A percentile compares a stretch with the other conserved stretches of the same genome.
Evolutionary conservation across 805 yeast genomes (phyloP).

Genomic region (Komagataella pseudopastoris): DNA sequence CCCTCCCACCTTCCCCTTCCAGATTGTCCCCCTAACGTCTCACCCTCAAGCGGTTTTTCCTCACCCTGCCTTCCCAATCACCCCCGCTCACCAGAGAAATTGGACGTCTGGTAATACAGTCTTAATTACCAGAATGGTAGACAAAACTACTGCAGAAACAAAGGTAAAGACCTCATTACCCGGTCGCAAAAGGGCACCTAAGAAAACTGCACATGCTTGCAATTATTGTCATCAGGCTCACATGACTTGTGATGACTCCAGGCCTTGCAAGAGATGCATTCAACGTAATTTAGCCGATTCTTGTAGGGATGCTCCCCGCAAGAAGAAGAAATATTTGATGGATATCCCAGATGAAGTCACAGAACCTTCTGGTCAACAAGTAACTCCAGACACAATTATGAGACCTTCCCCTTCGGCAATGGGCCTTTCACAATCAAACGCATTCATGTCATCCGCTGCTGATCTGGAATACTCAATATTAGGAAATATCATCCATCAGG

Average conservation of each 20-base stretch:
- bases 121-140: background rate
- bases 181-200: slow-evolving; percentile 16
- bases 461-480: slow-evolving; percentile 60
- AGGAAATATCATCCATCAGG: slow-evolving; percentile 43
- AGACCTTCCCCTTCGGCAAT: background rate
- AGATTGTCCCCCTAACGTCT: background rate
- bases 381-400: background rate
- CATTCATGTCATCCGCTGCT: slow-evolving; percentile 55
- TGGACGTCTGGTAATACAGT: background rate
- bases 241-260: slow-evolving; percentile 68
- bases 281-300: slow-evolving; percentile 50
- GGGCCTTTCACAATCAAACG: slow-evolving; percentile 7
- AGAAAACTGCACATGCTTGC: slow-evolving; percentile 80
- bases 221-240: slow-evolving; percentile 85
- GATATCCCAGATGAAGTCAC: slow-evolving; percentile 30
- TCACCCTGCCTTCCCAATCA: background rate
- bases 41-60: background rate
- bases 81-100: background rate
- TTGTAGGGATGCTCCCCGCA: slow-evolving; percentile 86
- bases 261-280: slow-evolving; percentile 63
- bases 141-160: background rate
- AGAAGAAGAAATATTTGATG: slow-evolving; percentile 65
- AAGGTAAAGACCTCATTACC: background rate
- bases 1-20: background rate
- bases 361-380: background rate